Evolutionary conservation across 306 rosid genomes (phyloP), one percentile per base, ranked within the genome.

Genomic region (Prunus kanzakura): DNA sequence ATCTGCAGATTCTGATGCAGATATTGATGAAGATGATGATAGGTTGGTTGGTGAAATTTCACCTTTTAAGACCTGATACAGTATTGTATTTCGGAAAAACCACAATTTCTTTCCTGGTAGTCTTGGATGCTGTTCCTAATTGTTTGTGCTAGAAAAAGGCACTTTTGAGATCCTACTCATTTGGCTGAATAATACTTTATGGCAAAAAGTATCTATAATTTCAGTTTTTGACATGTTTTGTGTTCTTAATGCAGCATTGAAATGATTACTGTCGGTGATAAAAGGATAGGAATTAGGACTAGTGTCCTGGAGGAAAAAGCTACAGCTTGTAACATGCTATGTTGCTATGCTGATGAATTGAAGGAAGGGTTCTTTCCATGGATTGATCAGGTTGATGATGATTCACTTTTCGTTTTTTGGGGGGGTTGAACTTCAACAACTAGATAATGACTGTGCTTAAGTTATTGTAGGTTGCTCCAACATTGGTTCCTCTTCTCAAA

Each of bases 291-390:
- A 64, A 94, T 94, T 82, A 94, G 86, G 84, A 94, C 98, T 66
- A 94, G 98, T 75, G 98, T 94, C 51, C 88, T 94, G 73, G 98
- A 94, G 84, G 98, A 94, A 78, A 94, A 94, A 83, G 98, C 98
- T 80, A 94, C 97, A 9, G 98, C 98, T 73, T 94, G 98, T 84
- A 94, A 94, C 84, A 90, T 94, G 98, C 87, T 94, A 41, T 94
- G 97, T 84, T 94, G 98, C 86, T 94, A 92, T 83, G 98, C 98
- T 60, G 97, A 94, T 81, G 97, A 94, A 86, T 71, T 94, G 79
- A 94, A 94, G 80, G 98, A 94, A 85, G 98, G 98, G 43, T 94
- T 94, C 85, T 94, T 88, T 76, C 98, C 97, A 10, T 94, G 98
- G 98, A 94, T 94, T 83, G 98, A 94, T 84, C 98, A 94, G 97